phyloP scores from a whole-genome alignment of 495 filamentous ascomycete genomes.

The Tuber indicum region DNA sequence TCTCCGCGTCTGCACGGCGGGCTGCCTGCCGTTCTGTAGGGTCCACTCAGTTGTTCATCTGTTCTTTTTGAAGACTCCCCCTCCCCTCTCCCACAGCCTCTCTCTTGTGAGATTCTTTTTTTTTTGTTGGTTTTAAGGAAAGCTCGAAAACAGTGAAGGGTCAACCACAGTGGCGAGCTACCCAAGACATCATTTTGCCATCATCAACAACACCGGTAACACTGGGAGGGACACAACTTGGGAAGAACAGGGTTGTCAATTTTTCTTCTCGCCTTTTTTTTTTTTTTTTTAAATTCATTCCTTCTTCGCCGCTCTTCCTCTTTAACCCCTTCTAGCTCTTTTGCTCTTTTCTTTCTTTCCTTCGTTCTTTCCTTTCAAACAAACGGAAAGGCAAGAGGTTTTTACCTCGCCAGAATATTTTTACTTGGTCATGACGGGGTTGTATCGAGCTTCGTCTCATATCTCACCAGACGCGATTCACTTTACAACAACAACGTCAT shows the following conservation, averaged over 20 bases:
- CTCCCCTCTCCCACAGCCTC: constrained; percentile 30
- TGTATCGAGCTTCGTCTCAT: constrained; percentile 36
- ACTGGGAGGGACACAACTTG: background rate
- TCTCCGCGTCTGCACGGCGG: background rate
- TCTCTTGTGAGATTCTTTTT: constrained; percentile 16
- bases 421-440: constrained; percentile 32
- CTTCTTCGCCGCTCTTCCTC: background rate
- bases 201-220: background rate
- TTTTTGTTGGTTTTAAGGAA: constrained; percentile 21
- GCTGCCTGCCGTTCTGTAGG: constrained; percentile 18
- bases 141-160: constrained; percentile 19
- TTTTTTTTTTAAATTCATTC: constrained; percentile 5
- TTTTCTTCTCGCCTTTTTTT: background rate
- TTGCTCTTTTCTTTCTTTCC: background rate
- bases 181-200: background rate
- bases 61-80: constrained; percentile 30
- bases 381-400: background rate
- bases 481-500: constrained; percentile 36
- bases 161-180: background rate
- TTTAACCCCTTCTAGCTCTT: background rate
- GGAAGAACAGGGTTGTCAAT: background rate
- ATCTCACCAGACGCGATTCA: constrained; percentile 34
- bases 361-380: background rate
- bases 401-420: background rate
- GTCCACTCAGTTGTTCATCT: constrained; percentile 16